These are phyloP conservation scores for Neonectria neomacrospora DNA, from an alignment of 2,329 filamentous ascomycete species.

Conservation along the genomic window DNA sequence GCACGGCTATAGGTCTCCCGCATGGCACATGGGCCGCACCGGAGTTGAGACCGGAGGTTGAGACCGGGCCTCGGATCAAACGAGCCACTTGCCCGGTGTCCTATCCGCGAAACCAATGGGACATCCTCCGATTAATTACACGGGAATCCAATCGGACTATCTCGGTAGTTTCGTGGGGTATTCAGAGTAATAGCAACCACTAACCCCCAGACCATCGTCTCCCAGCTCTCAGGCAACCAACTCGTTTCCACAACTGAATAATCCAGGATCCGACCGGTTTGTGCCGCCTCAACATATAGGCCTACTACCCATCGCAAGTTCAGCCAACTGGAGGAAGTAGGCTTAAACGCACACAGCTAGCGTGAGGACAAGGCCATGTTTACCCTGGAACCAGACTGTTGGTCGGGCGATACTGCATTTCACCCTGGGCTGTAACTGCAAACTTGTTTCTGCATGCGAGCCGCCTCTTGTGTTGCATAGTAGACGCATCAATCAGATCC, in stretches of 20 bases:
- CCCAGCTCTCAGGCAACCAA: background rate
- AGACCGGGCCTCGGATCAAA: constrained; percentile 27
- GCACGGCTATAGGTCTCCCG: constrained; percentile 14
- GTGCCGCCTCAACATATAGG: constrained; percentile 21
- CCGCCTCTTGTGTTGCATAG: background rate
- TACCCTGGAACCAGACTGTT: constrained; percentile 33
- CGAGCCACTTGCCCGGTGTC: background rate
- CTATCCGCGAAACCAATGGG: background rate
- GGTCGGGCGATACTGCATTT: constrained; percentile 35
- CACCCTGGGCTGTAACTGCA: background rate
- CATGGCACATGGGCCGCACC: constrained; percentile 25
- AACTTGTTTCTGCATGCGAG: constrained; percentile 1
- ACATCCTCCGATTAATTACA: background rate
- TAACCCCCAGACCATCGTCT: background rate
- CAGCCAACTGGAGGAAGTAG: constrained; percentile 29
- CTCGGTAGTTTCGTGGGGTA: background rate
- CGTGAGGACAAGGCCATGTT: constrained; percentile 35
- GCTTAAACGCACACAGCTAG: constrained; percentile 23
- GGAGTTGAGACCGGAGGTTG: constrained; percentile 36
- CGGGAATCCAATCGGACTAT: background rate
- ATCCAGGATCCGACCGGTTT: constrained; percentile 20
- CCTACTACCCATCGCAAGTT: constrained; percentile 19
- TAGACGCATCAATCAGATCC: constrained; percentile 14
- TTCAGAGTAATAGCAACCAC: background rate
- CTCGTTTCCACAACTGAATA: background rate